Percentiles rank a stretch among this genome's conserved stretches.
phyloP scores from a whole-genome alignment of 495 filamentous ascomycete genomes.

The Talaromyces trachyspermus region DNA sequence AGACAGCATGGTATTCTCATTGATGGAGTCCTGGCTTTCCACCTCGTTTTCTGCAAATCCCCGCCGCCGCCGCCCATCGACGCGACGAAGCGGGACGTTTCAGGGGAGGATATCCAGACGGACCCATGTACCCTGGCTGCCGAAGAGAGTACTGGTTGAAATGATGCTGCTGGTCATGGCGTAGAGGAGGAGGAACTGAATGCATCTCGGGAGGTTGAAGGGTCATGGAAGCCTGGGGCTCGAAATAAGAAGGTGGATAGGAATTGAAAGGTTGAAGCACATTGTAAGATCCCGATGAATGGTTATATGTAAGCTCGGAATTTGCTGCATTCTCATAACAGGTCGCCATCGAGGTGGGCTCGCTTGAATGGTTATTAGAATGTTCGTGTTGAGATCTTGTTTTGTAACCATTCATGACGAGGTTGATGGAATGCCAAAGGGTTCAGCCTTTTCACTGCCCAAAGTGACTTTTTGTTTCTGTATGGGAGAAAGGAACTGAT shows the following conservation, averaged over 20 bases:
- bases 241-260: constrained; percentile 6
- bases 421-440: not conserved
- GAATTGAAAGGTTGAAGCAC: constrained; percentile 8
- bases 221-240: constrained; percentile 1
- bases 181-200: not conserved
- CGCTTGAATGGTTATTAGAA: constrained; percentile 1
- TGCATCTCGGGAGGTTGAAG: not conserved
- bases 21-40: constrained; percentile 38
- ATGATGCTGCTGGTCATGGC: constrained; percentile 6
- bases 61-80: not conserved
- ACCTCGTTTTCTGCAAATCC: constrained; percentile 33
- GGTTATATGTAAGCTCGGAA: constrained; percentile 7
- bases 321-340: constrained; percentile 5
- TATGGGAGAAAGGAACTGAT: too few relatives aligned
- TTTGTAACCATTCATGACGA: constrained; percentile 10
- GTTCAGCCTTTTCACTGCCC: not conserved
- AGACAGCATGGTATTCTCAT: constrained; percentile 36
- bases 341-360: constrained; percentile 3
- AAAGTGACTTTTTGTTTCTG: too few relatives aligned
- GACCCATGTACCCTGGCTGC: constrained; percentile 29
- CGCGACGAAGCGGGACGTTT: constrained; percentile 12
- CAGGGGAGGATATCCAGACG: constrained; percentile 28
- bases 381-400: constrained; percentile 4
- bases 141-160: constrained; percentile 30
- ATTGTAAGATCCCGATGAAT: constrained; percentile 6